Conservation (phyloP, 106 monocot genomes). For the Phalaenopsis aphrodite region DNA sequence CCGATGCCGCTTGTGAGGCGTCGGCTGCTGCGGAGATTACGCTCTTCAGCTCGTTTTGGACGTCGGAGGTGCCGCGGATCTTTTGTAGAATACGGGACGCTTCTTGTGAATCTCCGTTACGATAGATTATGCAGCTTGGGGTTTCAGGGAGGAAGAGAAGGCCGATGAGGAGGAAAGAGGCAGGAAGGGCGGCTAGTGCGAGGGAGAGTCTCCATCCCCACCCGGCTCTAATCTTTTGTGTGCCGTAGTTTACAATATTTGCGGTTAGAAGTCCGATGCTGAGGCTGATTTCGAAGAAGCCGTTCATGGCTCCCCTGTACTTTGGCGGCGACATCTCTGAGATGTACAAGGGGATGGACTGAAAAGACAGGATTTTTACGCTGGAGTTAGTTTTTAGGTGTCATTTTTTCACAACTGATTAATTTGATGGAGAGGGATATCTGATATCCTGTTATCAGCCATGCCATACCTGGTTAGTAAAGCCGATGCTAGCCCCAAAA, state of each 20-base stretch:
- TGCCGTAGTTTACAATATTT: slow-evolving; percentile 38
- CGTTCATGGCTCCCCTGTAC: slow-evolving; percentile 24
- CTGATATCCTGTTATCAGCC: no score
- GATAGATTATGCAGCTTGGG: slow-evolving; percentile 39
- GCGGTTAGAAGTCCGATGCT: slow-evolving; percentile 20
- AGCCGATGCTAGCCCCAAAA: slow-evolving; percentile 13
- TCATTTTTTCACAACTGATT: background rate
- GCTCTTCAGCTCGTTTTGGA: slow-evolving; percentile 28
- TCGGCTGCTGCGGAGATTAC: slow-evolving; percentile 2
- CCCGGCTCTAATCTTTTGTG: slow-evolving; percentile 20
- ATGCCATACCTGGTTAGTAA: slow-evolving; percentile 9
- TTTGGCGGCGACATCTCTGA: slow-evolving; percentile 33
- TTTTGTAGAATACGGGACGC: slow-evolving; percentile 25
- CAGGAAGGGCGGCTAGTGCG: slow-evolving; percentile 22
- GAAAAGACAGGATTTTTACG: background rate
- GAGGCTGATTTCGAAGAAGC: slow-evolving; percentile 24
- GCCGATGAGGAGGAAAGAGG: slow-evolving; percentile 17
- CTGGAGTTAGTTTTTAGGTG: background rate
- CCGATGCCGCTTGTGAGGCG: slow-evolving; percentile 4
- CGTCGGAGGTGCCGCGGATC: slow-evolving; percentile 39
- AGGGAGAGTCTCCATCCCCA: slow-evolving; percentile 37
- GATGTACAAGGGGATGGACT: slow-evolving; percentile 33
- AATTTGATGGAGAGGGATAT: no score
- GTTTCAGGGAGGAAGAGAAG: slow-evolving; percentile 34
- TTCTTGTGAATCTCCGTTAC: slow-evolving; percentile 10